Evolutionary conservation across 208 protist species (phyloP).

Genomic region (Leishmania gerbilli): DNA sequence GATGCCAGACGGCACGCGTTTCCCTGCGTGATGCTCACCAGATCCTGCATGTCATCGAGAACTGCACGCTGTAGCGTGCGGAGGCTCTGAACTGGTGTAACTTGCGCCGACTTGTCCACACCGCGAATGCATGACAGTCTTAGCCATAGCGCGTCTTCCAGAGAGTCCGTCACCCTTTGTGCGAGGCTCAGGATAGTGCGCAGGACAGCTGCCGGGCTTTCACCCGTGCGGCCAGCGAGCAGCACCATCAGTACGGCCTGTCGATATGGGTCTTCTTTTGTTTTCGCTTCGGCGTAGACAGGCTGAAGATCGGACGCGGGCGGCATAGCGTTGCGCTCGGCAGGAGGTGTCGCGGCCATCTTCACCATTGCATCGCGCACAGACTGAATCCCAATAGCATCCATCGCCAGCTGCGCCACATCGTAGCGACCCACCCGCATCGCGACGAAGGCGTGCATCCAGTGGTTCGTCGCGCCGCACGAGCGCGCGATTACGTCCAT

Average conservation of each 20-base stretch:
- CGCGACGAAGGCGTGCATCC: conserved; percentile 65
- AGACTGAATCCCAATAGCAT: conserved; percentile 39
- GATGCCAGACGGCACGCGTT: conserved; percentile 67
- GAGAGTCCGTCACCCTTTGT: conserved; percentile 46
- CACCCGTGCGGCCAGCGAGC: conserved; percentile 66
- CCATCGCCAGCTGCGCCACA: conserved; percentile 47
- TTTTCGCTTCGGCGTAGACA: conserved; percentile 66
- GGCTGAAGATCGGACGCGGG: conserved; percentile 45
- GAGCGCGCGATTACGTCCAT: conserved; percentile 48
- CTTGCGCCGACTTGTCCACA: conserved; percentile 40
- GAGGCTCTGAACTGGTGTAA: conserved; percentile 55
- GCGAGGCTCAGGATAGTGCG: conserved; percentile 35
- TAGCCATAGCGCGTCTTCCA: conserved; percentile 78
- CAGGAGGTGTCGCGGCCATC: conserved; percentile 29
- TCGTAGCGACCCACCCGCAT: conserved; percentile 87
- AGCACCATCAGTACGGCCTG: conserved; percentile 81
- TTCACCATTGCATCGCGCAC: conserved; percentile 40
- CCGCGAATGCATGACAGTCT: conserved; percentile 46
- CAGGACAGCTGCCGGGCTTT: conserved; percentile 35
- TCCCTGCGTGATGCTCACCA: conserved; percentile 56
- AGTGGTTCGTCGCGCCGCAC: conserved; percentile 49
- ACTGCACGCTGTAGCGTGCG: conserved; percentile 59
- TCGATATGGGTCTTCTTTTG: conserved; percentile 53
- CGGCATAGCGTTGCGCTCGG: conserved; percentile 39
- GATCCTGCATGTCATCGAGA: conserved; percentile 72